Evolutionary conservation across 805 yeast genomes (phyloP).

Genomic region (Candida michaelii): DNA sequence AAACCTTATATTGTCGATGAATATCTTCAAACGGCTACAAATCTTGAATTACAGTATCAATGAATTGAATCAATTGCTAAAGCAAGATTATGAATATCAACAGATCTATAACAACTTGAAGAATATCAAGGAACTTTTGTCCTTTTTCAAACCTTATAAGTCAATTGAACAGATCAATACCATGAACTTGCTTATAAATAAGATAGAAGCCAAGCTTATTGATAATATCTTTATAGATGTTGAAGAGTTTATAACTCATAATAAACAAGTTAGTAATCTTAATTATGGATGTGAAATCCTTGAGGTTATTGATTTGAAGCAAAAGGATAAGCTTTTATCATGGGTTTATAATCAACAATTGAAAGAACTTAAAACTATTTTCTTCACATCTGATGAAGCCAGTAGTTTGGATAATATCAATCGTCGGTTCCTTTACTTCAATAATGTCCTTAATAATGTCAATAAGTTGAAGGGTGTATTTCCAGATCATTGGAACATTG

Average conservation of each 20-base stretch:
- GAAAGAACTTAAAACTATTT: conserved; percentile 72
- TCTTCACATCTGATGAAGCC: conserved; percentile 83
- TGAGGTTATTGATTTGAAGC: conserved; percentile 60
- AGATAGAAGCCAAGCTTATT: conserved; percentile 58
- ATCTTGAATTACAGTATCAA: conserved; percentile 59
- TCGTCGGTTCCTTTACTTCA: conserved; percentile 79
- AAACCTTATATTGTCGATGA: conserved; percentile 82
- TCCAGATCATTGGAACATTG: conserved; percentile 73
- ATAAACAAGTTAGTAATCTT: conserved; percentile 30
- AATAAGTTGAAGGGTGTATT: conserved; percentile 56
- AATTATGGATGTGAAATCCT: conserved; percentile 70
- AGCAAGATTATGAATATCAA: conserved; percentile 45
- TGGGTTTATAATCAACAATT: conserved; percentile 75
- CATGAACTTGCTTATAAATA: conserved; percentile 57
- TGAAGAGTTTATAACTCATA: conserved; percentile 43
- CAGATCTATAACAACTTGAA: conserved; percentile 62
- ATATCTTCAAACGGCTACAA: conserved; percentile 80
- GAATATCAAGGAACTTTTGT: conserved; percentile 71
- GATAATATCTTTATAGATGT: conserved; percentile 76
- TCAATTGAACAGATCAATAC: conserved; percentile 78
- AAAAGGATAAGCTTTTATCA: conserved; percentile 56
- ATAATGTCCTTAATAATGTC: conserved; percentile 62
- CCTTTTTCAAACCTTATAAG: conserved; percentile 75
- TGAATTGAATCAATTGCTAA: conserved; percentile 63
- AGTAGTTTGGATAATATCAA: conserved; percentile 87